Base-by-base conservation (phyloP, 2,329 filamentous ascomycete species). In the Aureobasidium sp. region DNA sequence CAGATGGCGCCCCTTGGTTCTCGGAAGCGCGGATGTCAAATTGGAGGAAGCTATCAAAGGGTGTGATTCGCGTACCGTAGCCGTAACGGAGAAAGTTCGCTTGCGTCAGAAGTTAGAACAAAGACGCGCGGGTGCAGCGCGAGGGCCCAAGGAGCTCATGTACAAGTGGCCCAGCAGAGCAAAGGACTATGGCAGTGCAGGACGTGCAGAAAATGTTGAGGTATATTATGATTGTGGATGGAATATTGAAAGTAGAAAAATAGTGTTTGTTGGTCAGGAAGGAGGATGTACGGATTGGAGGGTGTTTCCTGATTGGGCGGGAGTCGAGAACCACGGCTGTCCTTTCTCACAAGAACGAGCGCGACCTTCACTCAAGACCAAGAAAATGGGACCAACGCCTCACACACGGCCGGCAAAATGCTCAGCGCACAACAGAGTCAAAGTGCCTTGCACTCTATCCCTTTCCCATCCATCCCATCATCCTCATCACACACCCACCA, bases 21-120 rank as follows among this genome's bases (percentile, higher is more conserved):
- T 39, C 57, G 57, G 57, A 60, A 60, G 57, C 45, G 45, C 57
- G 57, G 57, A 60, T 60, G 55, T 45, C 53, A 59, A 59, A 59
- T 48, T 59, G 55, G 15, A 59, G 42, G 55, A 48, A 59, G 55
- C 31, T 57, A 34, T 34, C 29, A 34, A 25, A 45, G 41, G 34
- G 53, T 34, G 53, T 36, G 53, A 57, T 57, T 57, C 53, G 51
- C 51, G 41, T 34, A 34, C 31, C 31, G 31, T 57, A 45, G 53
- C 25, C 25, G 39, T 34, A 12, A 57, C 53, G 45, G 57, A 59
- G 56, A 59, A 59, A 59, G 39, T 59, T 59, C 42, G 56, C 56
- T 59, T 49, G 56, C 44, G 41, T 57, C 53, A 44, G 42, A 47
- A 58, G 42, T 57, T 45, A 47, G 55, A 58, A 58, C 55, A 58